These are phyloP conservation scores for Fusarium buxicola DNA, from an alignment of 2,329 filamentous ascomycete genomes.

Conservation along the genomic window DNA sequence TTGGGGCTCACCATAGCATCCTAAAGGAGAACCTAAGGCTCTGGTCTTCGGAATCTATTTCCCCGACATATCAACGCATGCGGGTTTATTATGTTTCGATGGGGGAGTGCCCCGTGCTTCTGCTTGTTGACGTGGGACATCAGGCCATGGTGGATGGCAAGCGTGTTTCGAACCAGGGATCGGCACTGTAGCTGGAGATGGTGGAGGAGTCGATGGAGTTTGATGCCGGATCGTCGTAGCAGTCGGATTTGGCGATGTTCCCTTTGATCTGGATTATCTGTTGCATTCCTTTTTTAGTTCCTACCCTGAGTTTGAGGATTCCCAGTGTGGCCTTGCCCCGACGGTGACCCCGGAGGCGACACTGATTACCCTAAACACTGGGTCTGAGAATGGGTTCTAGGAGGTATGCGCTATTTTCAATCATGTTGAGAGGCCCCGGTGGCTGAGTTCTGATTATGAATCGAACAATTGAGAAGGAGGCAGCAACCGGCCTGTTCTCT, in stretches of 20 bases:
- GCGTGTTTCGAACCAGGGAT: conserved; percentile 40
- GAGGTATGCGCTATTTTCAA: too few species aligned
- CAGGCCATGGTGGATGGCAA: conserved; percentile 35
- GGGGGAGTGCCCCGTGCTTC: conserved; percentile 35
- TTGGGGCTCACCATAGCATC: conserved; percentile 12
- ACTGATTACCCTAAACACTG: conserved; percentile 7
- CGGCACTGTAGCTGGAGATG: conserved; percentile 27
- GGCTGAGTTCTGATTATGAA: too few species aligned
- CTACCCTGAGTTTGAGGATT: background rate
- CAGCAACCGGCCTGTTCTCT: too few species aligned
- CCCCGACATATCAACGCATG: conserved; percentile 36
- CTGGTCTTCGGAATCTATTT: conserved; percentile 37
- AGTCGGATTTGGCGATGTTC: conserved; percentile 18
- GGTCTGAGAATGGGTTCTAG: background rate
- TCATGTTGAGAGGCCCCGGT: too few species aligned
- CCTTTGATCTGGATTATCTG: conserved; percentile 7
- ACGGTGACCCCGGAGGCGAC: background rate
- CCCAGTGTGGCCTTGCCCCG: too few species aligned
- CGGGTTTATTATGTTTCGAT: conserved; percentile 34
- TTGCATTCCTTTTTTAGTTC: conserved; percentile 1
- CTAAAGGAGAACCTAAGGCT: conserved; percentile 23
- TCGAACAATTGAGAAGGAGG: too few species aligned
- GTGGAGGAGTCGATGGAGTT: conserved; percentile 24
- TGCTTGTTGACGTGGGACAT: conserved; percentile 34
- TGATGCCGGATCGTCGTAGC: conserved; percentile 30